Conservation (phyloP, 345 rosid species). For the Eucalyptus coolabah region DNA sequence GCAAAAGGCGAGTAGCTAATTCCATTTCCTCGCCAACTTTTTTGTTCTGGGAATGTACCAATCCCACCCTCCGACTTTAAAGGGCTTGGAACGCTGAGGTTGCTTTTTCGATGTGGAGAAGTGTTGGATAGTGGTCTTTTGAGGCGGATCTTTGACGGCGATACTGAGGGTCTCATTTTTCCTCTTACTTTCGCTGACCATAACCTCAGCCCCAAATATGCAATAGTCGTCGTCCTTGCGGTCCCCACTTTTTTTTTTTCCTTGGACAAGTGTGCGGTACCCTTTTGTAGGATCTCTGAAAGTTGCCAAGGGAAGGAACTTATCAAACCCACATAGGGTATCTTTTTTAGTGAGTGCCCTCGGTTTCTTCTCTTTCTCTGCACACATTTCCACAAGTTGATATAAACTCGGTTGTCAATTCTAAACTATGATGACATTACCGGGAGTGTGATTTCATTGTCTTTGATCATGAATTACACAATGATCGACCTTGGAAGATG, state of each 20-base stretch:
- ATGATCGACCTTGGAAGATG: not conserved
- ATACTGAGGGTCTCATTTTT: not conserved
- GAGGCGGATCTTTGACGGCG: not conserved
- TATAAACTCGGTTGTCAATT: too few relatives aligned
- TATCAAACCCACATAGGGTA: not conserved
- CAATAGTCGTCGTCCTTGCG: not conserved
- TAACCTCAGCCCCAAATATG: not conserved
- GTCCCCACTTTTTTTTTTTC: too few relatives aligned
- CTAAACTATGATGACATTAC: too few relatives aligned
- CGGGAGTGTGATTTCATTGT: too few relatives aligned
- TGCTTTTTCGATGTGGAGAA: too few relatives aligned
- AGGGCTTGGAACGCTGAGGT: too few relatives aligned
- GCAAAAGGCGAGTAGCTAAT: not conserved
- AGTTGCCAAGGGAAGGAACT: not conserved
- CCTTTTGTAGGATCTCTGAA: not conserved
- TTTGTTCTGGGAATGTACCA: not conserved
- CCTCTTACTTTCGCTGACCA: not conserved
- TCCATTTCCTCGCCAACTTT: too few relatives aligned
- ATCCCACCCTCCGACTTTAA: fast-evolving
- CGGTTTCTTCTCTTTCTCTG: not conserved
- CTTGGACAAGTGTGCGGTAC: too few relatives aligned
- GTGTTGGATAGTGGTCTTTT: too few relatives aligned
- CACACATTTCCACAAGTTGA: too few relatives aligned
- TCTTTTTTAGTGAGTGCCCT: not conserved
- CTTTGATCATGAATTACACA: too few relatives aligned